A percentile compares a stretch with the other conserved stretches of the same genome.
Conservation (phyloP, 2,329 filamentous ascomycete genomes). For the Aspergillus neoniger region DNA sequence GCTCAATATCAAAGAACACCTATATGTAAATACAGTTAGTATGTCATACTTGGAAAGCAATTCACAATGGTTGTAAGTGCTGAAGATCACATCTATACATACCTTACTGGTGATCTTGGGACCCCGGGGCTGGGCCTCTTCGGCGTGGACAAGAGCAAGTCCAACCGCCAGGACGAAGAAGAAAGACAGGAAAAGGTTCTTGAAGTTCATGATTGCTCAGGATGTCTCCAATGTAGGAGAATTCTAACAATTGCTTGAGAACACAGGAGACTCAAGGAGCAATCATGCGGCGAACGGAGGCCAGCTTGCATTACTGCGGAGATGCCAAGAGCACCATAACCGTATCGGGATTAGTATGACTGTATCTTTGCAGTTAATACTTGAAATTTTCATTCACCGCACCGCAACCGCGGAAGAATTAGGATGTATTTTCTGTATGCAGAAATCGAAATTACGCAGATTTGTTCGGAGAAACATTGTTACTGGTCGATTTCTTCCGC, state of each 20-base stretch:
- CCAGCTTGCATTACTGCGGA: slow-evolving; percentile 42
- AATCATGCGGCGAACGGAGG: slow-evolving; percentile 23
- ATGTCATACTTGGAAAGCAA: neutral
- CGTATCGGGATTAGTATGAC: slow-evolving; percentile 2
- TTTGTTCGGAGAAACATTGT: slow-evolving; percentile 36
- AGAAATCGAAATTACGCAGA: slow-evolving; percentile 11
- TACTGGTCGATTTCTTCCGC: slow-evolving; percentile 36
- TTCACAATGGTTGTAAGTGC: neutral
- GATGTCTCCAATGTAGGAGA: slow-evolving; percentile 13
- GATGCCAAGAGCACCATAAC: slow-evolving; percentile 17
- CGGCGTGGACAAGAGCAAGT: slow-evolving; percentile 70
- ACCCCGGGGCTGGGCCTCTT: slow-evolving; percentile 65
- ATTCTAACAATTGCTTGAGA: slow-evolving; percentile 21
- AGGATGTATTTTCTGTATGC: neutral
- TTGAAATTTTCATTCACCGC: neutral
- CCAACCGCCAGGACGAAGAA: slow-evolving; percentile 74
- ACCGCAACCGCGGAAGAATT: neutral
- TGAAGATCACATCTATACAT: slow-evolving; percentile 16
- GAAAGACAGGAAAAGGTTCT: slow-evolving; percentile 58
- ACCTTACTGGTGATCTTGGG: slow-evolving; percentile 95
- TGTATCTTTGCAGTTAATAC: slow-evolving; percentile 15
- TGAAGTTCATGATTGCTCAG: slow-evolving; percentile 37
- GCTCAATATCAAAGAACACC: slow-evolving; percentile 68
- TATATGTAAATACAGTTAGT: slow-evolving; percentile 26
- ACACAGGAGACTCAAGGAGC: slow-evolving; percentile 14